These are phyloP conservation scores for Candida sanyiensis DNA, from an alignment of 805 yeast genomes.

Conservation along the genomic window DNA sequence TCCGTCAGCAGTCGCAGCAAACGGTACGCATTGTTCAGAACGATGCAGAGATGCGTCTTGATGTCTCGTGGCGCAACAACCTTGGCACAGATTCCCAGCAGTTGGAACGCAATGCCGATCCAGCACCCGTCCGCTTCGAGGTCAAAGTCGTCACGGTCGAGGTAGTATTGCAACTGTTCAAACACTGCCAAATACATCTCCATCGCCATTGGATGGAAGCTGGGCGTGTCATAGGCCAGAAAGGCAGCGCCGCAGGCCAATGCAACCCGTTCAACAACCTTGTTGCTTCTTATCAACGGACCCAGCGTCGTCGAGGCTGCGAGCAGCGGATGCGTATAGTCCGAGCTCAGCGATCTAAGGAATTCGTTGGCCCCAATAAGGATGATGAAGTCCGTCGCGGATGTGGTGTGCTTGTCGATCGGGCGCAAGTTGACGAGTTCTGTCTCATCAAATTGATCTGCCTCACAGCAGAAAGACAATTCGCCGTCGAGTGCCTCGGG, in stretches of 20 bases:
- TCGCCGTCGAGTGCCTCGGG: background rate
- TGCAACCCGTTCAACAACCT: constrained; percentile 28
- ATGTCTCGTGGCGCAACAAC: background rate
- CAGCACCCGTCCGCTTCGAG: background rate
- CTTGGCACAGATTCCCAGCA: background rate
- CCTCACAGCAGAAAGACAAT: too few species aligned
- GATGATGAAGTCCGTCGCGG: constrained; percentile 5
- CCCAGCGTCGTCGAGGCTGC: constrained; percentile 31
- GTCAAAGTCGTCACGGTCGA: background rate
- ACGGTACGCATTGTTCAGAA: background rate
- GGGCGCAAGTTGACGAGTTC: background rate
- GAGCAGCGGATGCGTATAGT: background rate
- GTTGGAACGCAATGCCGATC: background rate
- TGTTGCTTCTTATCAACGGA: constrained; percentile 29
- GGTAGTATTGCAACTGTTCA: background rate
- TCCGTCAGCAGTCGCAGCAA: background rate
- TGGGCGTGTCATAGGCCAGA: constrained; percentile 29
- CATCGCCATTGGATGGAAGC: constrained; percentile 20
- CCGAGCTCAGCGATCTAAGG: constrained; percentile 31
- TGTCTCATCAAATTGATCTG: too few species aligned
- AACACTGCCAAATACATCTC: background rate
- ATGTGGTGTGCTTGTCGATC: background rate
- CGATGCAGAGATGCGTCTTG: background rate
- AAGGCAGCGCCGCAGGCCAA: constrained; percentile 38
- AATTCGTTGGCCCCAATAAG: constrained; percentile 33